These are phyloP conservation scores for Serendipita vermifera DNA, from an alignment of 768 basidiomycete genomes.

Conservation along the genomic window DNA sequence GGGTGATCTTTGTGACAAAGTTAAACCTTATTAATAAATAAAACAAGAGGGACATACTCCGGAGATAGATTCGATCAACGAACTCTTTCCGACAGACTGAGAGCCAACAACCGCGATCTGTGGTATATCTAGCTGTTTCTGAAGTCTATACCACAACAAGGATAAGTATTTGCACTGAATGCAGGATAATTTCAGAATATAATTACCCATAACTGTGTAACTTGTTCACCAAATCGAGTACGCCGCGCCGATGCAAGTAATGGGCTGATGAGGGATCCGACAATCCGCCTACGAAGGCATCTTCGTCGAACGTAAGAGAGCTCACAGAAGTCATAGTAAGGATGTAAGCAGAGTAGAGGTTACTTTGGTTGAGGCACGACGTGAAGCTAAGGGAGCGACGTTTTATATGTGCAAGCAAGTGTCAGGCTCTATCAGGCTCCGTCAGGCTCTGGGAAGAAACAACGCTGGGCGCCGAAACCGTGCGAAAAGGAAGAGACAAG, in stretches of 20 bases:
- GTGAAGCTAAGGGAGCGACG: too few relatives aligned
- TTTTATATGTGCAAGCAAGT: too few relatives aligned
- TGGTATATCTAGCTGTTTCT: conserved; percentile 40
- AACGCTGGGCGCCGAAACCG: too few relatives aligned
- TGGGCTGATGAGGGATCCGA: not conserved
- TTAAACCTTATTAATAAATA: not conserved
- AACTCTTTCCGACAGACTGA: conserved; percentile 66
- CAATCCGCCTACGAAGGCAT: not conserved
- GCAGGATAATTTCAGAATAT: not conserved
- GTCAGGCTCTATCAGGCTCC: too few relatives aligned
- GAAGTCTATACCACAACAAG: not conserved
- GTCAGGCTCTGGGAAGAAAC: too few relatives aligned
- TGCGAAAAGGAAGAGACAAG: too few relatives aligned
- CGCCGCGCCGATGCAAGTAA: not conserved
- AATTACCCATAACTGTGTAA: conserved; percentile 5
- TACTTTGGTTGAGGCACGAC: too few relatives aligned
- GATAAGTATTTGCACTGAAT: too few relatives aligned
- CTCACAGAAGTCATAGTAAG: too few relatives aligned
- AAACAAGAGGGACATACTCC: conserved; percentile 3
- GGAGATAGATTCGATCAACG: conserved; percentile 64
- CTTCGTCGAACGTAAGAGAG: too few relatives aligned
- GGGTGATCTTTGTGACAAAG: not conserved
- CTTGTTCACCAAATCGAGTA: not conserved
- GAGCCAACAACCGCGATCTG: conserved; percentile 61
- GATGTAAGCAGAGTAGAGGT: too few relatives aligned